A percentile compares a stretch with the other conserved stretches of the same genome.
phyloP scores from a whole-genome alignment of 1,284 basidiomycete genomes.

The Schizophyllum amplum region DNA sequence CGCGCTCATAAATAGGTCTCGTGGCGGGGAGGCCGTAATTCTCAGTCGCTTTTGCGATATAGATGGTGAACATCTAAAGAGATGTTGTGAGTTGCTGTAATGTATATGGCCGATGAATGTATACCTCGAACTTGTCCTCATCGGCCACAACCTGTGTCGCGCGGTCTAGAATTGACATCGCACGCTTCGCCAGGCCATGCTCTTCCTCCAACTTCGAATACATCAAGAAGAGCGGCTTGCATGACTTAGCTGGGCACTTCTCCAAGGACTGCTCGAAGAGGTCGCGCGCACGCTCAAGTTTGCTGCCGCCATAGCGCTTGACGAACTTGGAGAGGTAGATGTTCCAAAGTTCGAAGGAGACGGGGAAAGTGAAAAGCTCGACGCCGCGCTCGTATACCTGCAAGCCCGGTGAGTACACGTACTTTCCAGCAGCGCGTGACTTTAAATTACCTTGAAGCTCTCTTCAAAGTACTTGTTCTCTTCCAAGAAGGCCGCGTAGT shows the following conservation, averaged over 20 bases:
- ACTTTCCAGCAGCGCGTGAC: not conserved
- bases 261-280: constrained; percentile 97
- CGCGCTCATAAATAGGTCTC: constrained; percentile 93
- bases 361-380: constrained; percentile 95
- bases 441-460: constrained; percentile 76
- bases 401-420: constrained; percentile 6
- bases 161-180: constrained; percentile 94
- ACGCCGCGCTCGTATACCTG: constrained; percentile 95
- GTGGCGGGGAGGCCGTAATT: constrained; percentile 97
- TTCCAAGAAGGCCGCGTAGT: constrained; percentile 95
- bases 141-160: constrained; percentile 82
- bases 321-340: constrained; percentile 97
- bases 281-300: constrained; percentile 92
- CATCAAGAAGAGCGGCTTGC: constrained; percentile 93
- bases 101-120: constrained; percentile 15
- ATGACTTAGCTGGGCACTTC: constrained; percentile 91
- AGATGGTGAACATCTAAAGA: constrained; percentile 87
- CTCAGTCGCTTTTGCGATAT: constrained; percentile 93
- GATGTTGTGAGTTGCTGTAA: constrained; percentile 5
- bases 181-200: constrained; percentile 88
- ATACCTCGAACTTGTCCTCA: constrained; percentile 90
- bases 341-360: constrained; percentile 99
- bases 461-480: constrained; percentile 99
- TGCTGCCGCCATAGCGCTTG: constrained; percentile 91
- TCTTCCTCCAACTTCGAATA: constrained; percentile 96